A percentile compares a stretch with the other conserved stretches of the same genome.
Evolutionary conservation across 352 stramenopile genomes (phyloP).

Genomic region (Elongisporangium undulatum): DNA sequence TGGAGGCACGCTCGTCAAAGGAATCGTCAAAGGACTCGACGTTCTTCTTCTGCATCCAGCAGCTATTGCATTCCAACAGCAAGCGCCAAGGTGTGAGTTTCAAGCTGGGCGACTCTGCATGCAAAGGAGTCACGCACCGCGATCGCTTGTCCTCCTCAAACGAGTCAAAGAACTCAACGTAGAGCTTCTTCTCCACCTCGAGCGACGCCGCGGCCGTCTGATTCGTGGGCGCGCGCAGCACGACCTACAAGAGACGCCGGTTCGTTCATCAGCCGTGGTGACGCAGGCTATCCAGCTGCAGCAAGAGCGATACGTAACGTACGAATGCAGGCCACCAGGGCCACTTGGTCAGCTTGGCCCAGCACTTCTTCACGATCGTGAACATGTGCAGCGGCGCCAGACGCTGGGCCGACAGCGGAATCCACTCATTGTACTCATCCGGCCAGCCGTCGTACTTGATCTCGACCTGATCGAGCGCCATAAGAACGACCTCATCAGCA

Average conservation of each 20-base stretch:
- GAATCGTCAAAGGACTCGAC: constrained; percentile 61
- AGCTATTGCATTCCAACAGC: constrained; percentile 18
- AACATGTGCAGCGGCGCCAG: constrained; percentile 76
- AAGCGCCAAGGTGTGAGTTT: background rate
- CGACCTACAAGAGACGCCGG: constrained; percentile 36
- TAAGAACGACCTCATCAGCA: background rate
- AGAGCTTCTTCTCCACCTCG: constrained; percentile 69
- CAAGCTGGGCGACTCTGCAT: too few relatives aligned
- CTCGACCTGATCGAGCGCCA: constrained; percentile 35
- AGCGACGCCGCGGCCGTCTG: constrained; percentile 44
- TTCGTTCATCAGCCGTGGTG: background rate
- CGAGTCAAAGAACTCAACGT: constrained; percentile 82
- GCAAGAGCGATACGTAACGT: constrained; percentile 9
- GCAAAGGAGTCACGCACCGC: constrained; percentile 11
- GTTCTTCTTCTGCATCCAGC: constrained; percentile 84
- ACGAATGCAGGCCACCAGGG: constrained; percentile 81
- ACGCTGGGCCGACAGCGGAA: constrained; percentile 43
- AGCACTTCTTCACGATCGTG: constrained; percentile 84
- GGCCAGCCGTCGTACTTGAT: constrained; percentile 84
- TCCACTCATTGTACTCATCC: constrained; percentile 81
- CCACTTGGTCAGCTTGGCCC: constrained; percentile 81
- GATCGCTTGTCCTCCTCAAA: constrained; percentile 71
- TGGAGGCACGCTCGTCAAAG: constrained; percentile 75
- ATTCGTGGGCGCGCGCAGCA: constrained; percentile 63
- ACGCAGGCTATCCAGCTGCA: background rate